Evolutionary conservation across 176 grass and related monocot genomes (phyloP).

Genomic region (Luzula sylvatica): DNA sequence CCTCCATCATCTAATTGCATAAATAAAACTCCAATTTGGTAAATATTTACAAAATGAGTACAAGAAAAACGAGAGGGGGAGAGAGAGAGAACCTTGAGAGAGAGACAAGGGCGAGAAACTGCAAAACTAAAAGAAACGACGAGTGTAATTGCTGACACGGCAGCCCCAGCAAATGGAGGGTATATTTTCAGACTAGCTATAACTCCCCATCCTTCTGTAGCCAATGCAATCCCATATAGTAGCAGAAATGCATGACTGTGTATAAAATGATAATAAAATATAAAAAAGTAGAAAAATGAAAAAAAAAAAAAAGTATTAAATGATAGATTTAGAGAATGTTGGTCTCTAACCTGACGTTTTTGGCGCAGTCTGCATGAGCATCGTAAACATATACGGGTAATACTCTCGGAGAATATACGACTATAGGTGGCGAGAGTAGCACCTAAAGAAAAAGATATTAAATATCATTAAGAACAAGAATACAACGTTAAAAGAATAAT

Average conservation of each 20-base stretch:
- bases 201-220: constrained; percentile 93
- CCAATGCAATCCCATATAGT: constrained; percentile 81
- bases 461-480: too few species aligned
- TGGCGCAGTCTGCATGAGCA: constrained; percentile 99
- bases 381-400: constrained; percentile 98
- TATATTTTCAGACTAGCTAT: constrained; percentile 85
- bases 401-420: constrained; percentile 94
- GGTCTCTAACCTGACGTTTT: constrained; percentile 85
- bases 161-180: constrained; percentile 85
- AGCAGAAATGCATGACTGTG: constrained; percentile 88
- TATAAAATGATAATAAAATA: constrained; percentile 18
- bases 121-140: constrained; percentile 94
- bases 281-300: constrained; percentile 14
- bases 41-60: constrained; percentile 12
- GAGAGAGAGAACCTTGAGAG: constrained; percentile 68
- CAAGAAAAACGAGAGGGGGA: constrained; percentile 12
- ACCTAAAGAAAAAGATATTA: constrained; percentile 52
- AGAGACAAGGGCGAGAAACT: constrained; percentile 81
- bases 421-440: constrained; percentile 90
- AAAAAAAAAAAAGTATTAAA: constrained; percentile 13
- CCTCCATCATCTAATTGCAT: constrained; percentile 89
- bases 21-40: background rate
- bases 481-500: constrained; percentile 12
- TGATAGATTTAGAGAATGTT: constrained; percentile 6
- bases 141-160: constrained; percentile 77